Conservation (phyloP, 2,329 filamentous ascomycete genomes). For the Beauveria varroae region DNA sequence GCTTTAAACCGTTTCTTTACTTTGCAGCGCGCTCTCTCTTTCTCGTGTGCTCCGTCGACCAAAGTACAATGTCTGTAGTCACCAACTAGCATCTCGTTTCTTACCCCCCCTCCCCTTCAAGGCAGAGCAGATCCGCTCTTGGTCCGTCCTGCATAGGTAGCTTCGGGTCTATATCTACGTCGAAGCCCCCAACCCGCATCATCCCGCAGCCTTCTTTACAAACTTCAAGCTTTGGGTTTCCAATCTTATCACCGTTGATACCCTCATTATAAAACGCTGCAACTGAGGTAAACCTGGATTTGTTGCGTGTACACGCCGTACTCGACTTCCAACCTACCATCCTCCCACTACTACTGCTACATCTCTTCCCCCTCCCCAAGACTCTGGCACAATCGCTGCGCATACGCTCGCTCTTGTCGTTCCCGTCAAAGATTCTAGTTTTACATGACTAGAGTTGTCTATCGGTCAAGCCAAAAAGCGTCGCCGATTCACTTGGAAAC, state of each 20-base stretch:
- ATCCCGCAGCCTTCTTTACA: conserved; percentile 9
- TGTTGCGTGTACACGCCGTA: not conserved
- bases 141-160: conserved; percentile 10
- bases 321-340: conserved; percentile 1
- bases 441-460: not conserved
- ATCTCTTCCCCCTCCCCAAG: not conserved
- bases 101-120: not conserved
- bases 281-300: not conserved
- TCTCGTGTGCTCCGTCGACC: not conserved
- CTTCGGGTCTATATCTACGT: conserved; percentile 11
- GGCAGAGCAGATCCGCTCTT: conserved; percentile 4
- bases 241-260: not conserved
- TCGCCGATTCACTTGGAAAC: not conserved
- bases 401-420: not conserved
- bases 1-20: not conserved
- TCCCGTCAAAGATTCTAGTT: not conserved
- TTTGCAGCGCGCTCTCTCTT: not conserved
- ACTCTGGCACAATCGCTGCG: not conserved
- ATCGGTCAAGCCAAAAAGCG: not conserved
- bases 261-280: not conserved
- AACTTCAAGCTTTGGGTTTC: not conserved
- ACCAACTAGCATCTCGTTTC: conserved; percentile 10
- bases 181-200: conserved; percentile 10
- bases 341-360: not conserved
- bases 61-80: conserved; percentile 2